These are phyloP conservation scores for Eucalyptus cloeziana DNA, from an alignment of 345 rosid genomes.

Conservation along the genomic window DNA sequence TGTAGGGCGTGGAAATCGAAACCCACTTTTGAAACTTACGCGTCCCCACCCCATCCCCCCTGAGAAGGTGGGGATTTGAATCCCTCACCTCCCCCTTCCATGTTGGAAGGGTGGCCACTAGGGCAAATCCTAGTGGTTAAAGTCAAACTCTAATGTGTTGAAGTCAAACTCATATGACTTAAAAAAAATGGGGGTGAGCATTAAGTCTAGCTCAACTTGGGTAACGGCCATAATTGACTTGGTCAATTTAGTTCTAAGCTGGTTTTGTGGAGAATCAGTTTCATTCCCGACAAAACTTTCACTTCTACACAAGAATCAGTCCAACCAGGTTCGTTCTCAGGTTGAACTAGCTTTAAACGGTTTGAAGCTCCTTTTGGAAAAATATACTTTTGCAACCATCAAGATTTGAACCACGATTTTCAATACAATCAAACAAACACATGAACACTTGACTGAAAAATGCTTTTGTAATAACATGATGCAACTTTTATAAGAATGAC, in stretches of 20 bases:
- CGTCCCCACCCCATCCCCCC: no score
- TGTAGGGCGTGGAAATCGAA: no score
- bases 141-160: no score
- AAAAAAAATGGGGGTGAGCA: background rate
- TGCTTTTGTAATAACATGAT: background rate
- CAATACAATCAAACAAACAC: background rate
- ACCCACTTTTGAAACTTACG: no score
- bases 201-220: background rate
- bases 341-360: background rate
- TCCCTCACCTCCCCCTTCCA: no score
- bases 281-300: background rate
- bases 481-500: background rate
- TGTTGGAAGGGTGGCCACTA: no score
- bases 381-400: background rate
- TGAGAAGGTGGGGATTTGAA: no score
- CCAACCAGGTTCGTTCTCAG: background rate
- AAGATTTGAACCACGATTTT: background rate
- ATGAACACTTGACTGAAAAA: background rate
- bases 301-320: background rate
- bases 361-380: background rate
- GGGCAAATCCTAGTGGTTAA: background rate
- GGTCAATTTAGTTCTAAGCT: background rate
- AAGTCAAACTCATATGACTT: background rate
- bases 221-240: background rate
- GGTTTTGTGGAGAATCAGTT: background rate